These are phyloP conservation scores for Avena atlantica DNA, from an alignment of 176 grass and related monocot species.

Conservation along the genomic window DNA sequence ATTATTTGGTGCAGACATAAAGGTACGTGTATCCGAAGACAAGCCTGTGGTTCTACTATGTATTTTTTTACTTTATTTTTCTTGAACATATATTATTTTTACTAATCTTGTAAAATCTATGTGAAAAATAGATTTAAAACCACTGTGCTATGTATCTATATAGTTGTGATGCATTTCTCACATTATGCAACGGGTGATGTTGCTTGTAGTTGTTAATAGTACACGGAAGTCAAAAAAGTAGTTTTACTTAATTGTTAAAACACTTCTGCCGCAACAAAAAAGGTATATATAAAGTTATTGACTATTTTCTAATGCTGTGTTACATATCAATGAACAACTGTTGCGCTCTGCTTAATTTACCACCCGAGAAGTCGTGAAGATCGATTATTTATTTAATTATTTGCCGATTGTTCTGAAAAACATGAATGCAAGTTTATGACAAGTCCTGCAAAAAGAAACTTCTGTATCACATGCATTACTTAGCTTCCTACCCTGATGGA, in stretches of 20 bases:
- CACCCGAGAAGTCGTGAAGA: neutral
- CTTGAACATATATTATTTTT: neutral
- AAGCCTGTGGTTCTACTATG: neutral
- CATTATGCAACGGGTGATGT: neutral
- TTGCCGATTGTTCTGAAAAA: neutral
- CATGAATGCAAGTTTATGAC: neutral
- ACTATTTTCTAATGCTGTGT: neutral
- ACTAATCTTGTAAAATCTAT: neutral
- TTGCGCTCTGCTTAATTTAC: neutral
- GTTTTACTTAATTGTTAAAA: neutral
- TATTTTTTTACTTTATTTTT: slow-evolving; percentile 12
- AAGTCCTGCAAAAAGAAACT: neutral
- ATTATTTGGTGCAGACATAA: neutral
- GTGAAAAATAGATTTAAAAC: neutral
- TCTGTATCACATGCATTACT: neutral
- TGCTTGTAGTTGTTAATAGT: neutral
- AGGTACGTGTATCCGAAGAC: neutral
- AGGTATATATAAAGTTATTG: neutral
- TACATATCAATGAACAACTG: neutral
- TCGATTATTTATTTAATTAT: neutral
- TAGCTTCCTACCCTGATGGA: neutral
- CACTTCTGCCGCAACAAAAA: neutral
- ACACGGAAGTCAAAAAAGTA: neutral
- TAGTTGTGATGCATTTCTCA: neutral
- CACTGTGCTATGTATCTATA: neutral